Conservation (phyloP, 2,329 filamentous ascomycete genomes). For the Fusarium foetens region DNA sequence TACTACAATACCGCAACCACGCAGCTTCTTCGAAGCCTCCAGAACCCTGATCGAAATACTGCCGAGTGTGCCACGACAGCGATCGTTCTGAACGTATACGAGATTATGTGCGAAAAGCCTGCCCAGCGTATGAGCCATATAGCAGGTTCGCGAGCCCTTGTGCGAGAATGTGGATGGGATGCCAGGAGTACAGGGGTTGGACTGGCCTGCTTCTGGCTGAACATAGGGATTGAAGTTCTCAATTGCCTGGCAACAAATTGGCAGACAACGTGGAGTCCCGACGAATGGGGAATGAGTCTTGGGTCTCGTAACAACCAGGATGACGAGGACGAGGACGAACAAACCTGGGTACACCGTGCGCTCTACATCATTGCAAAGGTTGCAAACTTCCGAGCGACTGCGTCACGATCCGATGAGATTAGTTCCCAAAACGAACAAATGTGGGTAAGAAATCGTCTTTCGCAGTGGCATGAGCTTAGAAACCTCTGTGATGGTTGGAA, state of each 20-base stretch:
- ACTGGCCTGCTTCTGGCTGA: slow-evolving; percentile 93
- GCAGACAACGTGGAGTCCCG: slow-evolving; percentile 87
- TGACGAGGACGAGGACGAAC: slow-evolving; percentile 63
- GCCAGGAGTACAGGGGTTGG: slow-evolving; percentile 82
- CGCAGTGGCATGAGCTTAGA: slow-evolving; percentile 84
- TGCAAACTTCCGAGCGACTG: slow-evolving; percentile 81
- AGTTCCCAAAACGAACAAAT: slow-evolving; percentile 72
- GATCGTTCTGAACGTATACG: slow-evolving; percentile 89
- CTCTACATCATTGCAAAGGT: slow-evolving; percentile 90
- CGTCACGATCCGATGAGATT: slow-evolving; percentile 68
- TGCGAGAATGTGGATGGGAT: slow-evolving; percentile 91
- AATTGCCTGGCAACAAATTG: slow-evolving; percentile 89
- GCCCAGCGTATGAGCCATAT: slow-evolving; percentile 90
- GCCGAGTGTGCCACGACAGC: slow-evolving; percentile 88
- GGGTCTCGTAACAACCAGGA: slow-evolving; percentile 59
- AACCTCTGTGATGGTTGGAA: slow-evolving; percentile 87
- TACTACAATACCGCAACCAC: slow-evolving; percentile 90
- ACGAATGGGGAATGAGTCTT: slow-evolving; percentile 89
- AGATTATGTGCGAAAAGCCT: slow-evolving; percentile 87
- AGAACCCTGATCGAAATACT: slow-evolving; percentile 86
- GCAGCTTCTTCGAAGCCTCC: slow-evolving; percentile 77
- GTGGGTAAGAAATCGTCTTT: slow-evolving; percentile 70
- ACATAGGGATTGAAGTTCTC: slow-evolving; percentile 89
- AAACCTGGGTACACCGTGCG: slow-evolving; percentile 88
- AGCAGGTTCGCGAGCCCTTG: slow-evolving; percentile 82